Evolutionary conservation across 352 stramenopile species (phyloP).

Genomic region (Globisporangium okanoganense): DNA sequence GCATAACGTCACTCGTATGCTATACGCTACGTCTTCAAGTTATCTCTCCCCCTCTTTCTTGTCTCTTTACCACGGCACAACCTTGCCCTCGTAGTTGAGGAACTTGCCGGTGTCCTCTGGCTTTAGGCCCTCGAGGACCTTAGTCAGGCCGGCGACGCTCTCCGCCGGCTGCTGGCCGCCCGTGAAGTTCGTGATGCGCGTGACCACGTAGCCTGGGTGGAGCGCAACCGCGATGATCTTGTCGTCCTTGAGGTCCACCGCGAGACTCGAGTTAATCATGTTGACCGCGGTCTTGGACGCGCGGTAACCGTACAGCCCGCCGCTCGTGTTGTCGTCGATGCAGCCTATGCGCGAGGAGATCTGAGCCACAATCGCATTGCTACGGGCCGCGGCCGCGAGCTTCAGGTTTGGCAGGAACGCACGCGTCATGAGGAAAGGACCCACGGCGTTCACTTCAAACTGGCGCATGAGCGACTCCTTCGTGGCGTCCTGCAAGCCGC

Average conservation of each 20-base stretch:
- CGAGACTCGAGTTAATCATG: conserved; percentile 31
- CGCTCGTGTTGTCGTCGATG: conserved; percentile 18
- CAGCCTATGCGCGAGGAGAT: conserved; percentile 18
- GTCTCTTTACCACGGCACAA: conserved; percentile 24
- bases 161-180: conserved; percentile 21
- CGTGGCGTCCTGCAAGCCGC: conserved; percentile 9
- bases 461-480: conserved; percentile 24
- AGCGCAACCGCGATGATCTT: conserved; percentile 23
- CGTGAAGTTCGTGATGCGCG: conserved; percentile 22
- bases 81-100: conserved; percentile 22
- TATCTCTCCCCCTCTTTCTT: not conserved
- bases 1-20: not conserved
- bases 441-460: conserved; percentile 39
- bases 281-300: conserved; percentile 57
- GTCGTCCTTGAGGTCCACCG: conserved; percentile 26
- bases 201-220: conserved; percentile 35
- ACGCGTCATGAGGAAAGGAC: conserved; percentile 30
- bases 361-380: conserved; percentile 20
- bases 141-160: conserved; percentile 24
- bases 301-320: conserved; percentile 42
- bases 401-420: conserved; percentile 26
- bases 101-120: conserved; percentile 28
- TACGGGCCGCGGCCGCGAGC: conserved; percentile 7
- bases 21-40: not conserved
- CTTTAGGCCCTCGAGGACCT: conserved; percentile 22